Evolutionary conservation across 2,329 filamentous ascomycete species (phyloP).

Genomic region (Fusarium graminum): DNA sequence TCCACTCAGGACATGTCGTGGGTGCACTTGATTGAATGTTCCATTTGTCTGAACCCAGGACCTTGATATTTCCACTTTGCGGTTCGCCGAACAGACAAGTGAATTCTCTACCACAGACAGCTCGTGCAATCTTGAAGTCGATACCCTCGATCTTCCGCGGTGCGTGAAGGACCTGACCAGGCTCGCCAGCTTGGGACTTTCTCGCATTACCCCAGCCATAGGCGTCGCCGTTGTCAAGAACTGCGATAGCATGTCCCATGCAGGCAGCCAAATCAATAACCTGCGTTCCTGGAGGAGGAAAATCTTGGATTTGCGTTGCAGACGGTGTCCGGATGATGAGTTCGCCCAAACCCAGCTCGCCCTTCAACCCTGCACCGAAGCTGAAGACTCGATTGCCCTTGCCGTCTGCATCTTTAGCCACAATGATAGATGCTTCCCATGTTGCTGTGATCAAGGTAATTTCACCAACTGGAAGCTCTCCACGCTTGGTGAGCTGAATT

Average conservation of each 20-base stretch:
- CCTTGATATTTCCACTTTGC: constrained; percentile 68
- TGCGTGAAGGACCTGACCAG: constrained; percentile 64
- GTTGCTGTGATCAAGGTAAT: constrained; percentile 73
- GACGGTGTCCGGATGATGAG: constrained; percentile 63
- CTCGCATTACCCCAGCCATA: constrained; percentile 92
- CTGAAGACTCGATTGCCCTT: constrained; percentile 67
- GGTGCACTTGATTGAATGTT: constrained; percentile 71
- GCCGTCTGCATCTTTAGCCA: constrained; percentile 60
- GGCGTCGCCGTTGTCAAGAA: constrained; percentile 80
- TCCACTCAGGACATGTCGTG: constrained; percentile 67
- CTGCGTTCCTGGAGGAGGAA: constrained; percentile 71
- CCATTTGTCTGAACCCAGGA: constrained; percentile 85
- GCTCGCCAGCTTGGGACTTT: constrained; percentile 83
- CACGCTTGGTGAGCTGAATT: constrained; percentile 53
- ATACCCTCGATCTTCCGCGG: constrained; percentile 72
- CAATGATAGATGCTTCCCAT: constrained; percentile 80
- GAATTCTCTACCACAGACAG: constrained; percentile 86
- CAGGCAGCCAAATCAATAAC: constrained; percentile 77
- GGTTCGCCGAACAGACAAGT: constrained; percentile 76
- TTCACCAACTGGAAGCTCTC: constrained; percentile 47
- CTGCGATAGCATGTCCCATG: constrained; percentile 81
- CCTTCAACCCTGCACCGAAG: constrained; percentile 76
- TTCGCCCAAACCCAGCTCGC: constrained; percentile 77
- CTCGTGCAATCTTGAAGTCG: constrained; percentile 73
- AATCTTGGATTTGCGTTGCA: constrained; percentile 67